Conservation (phyloP, 2,329 filamentous ascomycete genomes). For the Tolypocladium inflatum region DNA sequence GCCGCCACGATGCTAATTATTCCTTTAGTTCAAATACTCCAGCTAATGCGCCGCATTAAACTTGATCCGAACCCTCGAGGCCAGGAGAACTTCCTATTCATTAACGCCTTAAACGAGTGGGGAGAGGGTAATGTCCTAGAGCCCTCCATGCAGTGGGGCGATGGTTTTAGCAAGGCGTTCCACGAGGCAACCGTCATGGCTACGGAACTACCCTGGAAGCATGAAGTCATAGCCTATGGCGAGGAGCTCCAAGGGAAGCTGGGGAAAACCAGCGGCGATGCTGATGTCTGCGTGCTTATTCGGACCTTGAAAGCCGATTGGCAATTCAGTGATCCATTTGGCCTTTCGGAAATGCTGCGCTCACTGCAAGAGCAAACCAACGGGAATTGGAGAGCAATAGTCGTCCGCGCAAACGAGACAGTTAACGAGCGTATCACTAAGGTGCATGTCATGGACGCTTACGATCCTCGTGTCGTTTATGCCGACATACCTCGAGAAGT, state of each 20-base stretch:
- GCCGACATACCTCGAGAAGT: background rate
- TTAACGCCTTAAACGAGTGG: background rate
- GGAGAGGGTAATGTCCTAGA: background rate
- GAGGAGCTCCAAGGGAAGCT: background rate
- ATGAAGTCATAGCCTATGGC: background rate
- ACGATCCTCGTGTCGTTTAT: background rate
- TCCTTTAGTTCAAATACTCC: background rate
- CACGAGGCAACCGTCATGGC: background rate
- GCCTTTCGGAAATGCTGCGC: background rate
- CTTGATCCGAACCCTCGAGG: background rate
- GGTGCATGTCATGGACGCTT: background rate
- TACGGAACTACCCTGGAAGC: background rate
- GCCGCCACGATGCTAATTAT: too few species aligned
- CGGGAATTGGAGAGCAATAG: background rate
- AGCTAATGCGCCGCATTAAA: background rate
- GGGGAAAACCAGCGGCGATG: background rate
- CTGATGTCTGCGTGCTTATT: background rate
- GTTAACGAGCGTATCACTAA: background rate
- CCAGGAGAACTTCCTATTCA: background rate
- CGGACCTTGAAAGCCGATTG: background rate
- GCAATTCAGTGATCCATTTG: background rate
- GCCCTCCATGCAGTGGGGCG: background rate
- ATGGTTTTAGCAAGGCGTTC: background rate
- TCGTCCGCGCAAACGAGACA: background rate
- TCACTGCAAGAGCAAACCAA: background rate